Percentiles rank a stretch among this genome's conserved stretches.
Conservation (phyloP, 2,329 filamentous ascomycete species). For the Elsinoe arachidis region DNA sequence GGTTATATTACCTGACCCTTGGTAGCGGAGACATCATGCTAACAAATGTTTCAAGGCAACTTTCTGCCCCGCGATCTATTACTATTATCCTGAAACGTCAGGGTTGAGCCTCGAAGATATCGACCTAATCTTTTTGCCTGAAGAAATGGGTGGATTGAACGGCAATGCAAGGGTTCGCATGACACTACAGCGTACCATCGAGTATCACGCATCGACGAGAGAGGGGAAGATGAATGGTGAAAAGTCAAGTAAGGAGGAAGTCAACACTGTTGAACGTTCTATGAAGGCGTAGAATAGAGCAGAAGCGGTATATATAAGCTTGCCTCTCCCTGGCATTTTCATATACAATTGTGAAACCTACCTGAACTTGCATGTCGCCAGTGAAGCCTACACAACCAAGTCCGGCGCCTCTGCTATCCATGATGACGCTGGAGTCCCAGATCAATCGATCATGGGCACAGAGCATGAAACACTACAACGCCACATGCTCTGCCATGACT, state of each 20-base stretch:
- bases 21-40: conserved; percentile 39
- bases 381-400: conserved; percentile 29
- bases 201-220: no score
- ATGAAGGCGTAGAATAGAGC: no score
- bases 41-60: conserved; percentile 43
- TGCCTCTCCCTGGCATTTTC: conserved; percentile 38
- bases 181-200: no score
- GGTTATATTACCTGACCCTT: not conserved
- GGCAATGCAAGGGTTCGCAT: no score
- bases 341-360: conserved; percentile 39
- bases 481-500: conserved; percentile 32
- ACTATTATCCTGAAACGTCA: conserved; percentile 39
- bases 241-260: no score
- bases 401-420: conserved; percentile 32
- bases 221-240: no score
- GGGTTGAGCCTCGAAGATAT: conserved; percentile 13
- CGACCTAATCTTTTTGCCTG: not conserved
- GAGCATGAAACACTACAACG: conserved; percentile 33
- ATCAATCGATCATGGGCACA: conserved; percentile 33
- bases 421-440: conserved; percentile 26
- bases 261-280: no score
- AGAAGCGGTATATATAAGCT: no score
- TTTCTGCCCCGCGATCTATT: conserved; percentile 52
- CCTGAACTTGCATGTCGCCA: conserved; percentile 33
- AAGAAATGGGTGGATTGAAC: no score